Conservation (phyloP, 345 rosid species). For the Mercurialis annua region DNA sequence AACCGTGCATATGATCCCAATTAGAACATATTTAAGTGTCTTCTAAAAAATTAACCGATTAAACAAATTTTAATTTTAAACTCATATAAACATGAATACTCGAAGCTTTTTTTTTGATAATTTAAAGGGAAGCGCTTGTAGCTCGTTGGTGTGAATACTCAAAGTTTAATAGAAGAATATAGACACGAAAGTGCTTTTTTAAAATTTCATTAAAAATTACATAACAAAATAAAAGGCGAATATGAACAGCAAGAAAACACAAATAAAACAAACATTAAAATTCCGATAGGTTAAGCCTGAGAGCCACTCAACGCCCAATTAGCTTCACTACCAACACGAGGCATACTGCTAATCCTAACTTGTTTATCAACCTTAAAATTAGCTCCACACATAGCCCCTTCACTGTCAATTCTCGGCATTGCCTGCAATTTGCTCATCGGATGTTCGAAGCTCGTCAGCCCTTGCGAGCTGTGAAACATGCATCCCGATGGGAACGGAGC, state of each 20-base stretch:
- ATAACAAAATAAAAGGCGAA: no score
- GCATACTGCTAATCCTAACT: constrained; percentile 56
- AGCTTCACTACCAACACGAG: constrained; percentile 81
- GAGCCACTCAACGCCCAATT: constrained; percentile 69
- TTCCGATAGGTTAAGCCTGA: constrained; percentile 5
- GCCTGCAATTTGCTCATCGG: constrained; percentile 74
- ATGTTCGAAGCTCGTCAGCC: constrained; percentile 88
- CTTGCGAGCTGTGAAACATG: constrained; percentile 76
- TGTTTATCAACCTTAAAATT: constrained; percentile 79
- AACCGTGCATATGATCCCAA: no score
- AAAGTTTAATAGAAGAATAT: background rate
- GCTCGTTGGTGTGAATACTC: no score
- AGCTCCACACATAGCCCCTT: constrained; percentile 81
- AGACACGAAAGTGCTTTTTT: background rate
- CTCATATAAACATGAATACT: no score
- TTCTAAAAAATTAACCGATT: no score
- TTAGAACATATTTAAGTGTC: no score
- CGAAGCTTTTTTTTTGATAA: no score
- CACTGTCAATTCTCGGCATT: constrained; percentile 87
- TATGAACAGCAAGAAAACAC: background rate
- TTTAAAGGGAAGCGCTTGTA: no score
- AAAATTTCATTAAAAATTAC: no score
- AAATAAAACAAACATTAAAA: background rate
- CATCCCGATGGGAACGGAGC: constrained; percentile 90
- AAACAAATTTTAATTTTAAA: no score